Evolutionary conservation across 2,329 filamentous ascomycete species (phyloP).

Genomic region (Neofusicoccum umdonicola): DNA sequence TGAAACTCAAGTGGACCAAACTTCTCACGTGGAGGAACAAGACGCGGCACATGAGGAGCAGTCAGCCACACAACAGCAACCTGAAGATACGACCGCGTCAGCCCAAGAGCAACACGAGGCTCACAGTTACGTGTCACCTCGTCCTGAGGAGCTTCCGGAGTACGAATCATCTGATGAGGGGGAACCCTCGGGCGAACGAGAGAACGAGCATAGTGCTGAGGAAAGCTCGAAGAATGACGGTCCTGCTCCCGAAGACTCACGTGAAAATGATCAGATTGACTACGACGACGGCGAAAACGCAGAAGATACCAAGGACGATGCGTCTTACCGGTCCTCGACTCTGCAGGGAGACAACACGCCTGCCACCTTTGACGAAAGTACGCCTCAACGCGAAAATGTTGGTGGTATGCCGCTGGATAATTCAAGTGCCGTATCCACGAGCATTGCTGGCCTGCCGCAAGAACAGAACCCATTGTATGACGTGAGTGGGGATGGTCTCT

Average conservation of each 20-base stretch:
- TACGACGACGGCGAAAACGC: slow-evolving; percentile 51
- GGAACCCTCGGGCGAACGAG: background rate
- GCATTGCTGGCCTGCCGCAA: background rate
- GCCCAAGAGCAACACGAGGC: background rate
- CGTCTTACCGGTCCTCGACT: slow-evolving; percentile 32
- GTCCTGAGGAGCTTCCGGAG: background rate
- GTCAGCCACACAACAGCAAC: background rate
- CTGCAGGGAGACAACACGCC: slow-evolving; percentile 32
- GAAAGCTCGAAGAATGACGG: background rate
- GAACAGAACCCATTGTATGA: background rate
- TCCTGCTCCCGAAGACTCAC: background rate
- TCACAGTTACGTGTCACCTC: background rate
- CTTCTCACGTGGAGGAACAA: background rate
- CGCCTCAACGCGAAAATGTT: background rate
- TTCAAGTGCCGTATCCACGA: background rate
- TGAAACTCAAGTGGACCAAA: background rate
- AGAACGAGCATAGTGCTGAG: background rate
- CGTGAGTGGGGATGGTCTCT: background rate
- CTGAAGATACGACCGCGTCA: background rate
- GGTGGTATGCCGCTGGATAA: background rate
- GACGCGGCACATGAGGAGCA: background rate
- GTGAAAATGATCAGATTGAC: slow-evolving; percentile 46
- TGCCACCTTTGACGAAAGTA: slow-evolving; percentile 18
- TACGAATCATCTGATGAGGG: background rate
- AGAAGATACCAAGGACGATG: slow-evolving; percentile 19